These are phyloP conservation scores for Malassezia obtusa DNA, from an alignment of 1,284 basidiomycete genomes.

Conservation along the genomic window DNA sequence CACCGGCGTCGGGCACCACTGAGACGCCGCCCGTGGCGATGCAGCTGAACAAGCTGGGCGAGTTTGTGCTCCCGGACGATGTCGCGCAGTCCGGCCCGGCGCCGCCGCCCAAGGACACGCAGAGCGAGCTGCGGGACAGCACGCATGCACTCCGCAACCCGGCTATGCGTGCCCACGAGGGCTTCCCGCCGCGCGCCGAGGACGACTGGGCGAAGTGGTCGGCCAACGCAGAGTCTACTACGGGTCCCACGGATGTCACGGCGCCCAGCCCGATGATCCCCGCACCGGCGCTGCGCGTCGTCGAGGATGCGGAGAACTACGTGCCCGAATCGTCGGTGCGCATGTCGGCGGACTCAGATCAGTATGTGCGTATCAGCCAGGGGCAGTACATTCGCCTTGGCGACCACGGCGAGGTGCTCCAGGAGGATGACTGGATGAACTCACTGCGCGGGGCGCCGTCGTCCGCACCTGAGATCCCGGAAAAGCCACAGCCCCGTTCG, in stretches of 20 bases:
- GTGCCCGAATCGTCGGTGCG: neutral
- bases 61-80: neutral
- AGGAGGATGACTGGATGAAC: too few relatives aligned
- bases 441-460: too few relatives aligned
- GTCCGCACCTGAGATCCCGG: too few relatives aligned
- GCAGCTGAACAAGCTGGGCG: neutral
- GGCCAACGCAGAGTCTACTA: neutral
- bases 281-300: neutral
- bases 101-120: conserved; percentile 2
- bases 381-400: neutral
- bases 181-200: neutral
- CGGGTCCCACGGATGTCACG: too few relatives aligned
- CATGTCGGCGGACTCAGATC: neutral
- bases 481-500: too few relatives aligned
- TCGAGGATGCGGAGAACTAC: neutral
- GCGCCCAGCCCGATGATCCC: too few relatives aligned
- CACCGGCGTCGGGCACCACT: too few relatives aligned
- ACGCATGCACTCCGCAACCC: neutral
- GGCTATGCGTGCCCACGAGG: neutral
- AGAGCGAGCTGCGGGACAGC: neutral
- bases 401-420: neutral
- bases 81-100: neutral
- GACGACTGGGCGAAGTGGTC: conserved; percentile 8
- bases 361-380: neutral
- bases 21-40: too few relatives aligned